phyloP scores from a whole-genome alignment of 371 early-diverging fungal species.

The Mucor lusitanicus region DNA sequence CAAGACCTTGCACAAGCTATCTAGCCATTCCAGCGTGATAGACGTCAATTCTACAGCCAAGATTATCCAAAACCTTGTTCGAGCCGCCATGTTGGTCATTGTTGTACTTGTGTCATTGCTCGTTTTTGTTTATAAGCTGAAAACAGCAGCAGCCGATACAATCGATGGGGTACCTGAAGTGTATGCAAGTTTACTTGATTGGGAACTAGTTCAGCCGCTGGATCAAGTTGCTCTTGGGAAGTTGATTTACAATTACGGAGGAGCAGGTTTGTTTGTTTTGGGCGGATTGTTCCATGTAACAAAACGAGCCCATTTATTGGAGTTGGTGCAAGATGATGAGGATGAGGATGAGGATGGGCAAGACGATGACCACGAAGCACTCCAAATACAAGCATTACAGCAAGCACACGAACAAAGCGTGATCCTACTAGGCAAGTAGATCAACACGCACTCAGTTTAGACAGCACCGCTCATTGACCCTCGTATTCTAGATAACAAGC shows the following conservation, averaged over 20 bases:
- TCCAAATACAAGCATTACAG: background rate
- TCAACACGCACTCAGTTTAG: background rate
- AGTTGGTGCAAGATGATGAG: background rate
- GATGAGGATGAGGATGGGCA: background rate
- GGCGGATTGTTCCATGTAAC: constrained; percentile 33
- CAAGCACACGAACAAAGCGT: background rate
- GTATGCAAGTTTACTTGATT: constrained; percentile 17
- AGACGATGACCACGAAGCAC: background rate
- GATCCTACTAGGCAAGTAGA: background rate
- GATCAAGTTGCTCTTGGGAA: constrained; percentile 38
- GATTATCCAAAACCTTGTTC: constrained; percentile 26
- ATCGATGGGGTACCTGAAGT: constrained; percentile 13
- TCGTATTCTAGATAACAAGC: constrained; percentile 10
- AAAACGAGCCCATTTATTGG: constrained; percentile 28
- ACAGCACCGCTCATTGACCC: background rate
- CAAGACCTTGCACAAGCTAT: constrained; percentile 1
- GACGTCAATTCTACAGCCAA: constrained; percentile 28
- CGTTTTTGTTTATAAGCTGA: constrained; percentile 37
- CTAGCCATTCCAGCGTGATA: constrained; percentile 6
- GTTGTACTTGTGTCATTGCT: constrained; percentile 20
- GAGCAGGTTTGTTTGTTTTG: constrained; percentile 33
- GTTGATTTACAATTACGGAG: constrained; percentile 42
- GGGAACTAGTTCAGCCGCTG: constrained; percentile 29
- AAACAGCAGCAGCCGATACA: background rate
- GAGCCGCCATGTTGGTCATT: constrained; percentile 13